phyloP scores from a whole-genome alignment of 164 flowering plant genomes.

The Piper longum region DNA sequence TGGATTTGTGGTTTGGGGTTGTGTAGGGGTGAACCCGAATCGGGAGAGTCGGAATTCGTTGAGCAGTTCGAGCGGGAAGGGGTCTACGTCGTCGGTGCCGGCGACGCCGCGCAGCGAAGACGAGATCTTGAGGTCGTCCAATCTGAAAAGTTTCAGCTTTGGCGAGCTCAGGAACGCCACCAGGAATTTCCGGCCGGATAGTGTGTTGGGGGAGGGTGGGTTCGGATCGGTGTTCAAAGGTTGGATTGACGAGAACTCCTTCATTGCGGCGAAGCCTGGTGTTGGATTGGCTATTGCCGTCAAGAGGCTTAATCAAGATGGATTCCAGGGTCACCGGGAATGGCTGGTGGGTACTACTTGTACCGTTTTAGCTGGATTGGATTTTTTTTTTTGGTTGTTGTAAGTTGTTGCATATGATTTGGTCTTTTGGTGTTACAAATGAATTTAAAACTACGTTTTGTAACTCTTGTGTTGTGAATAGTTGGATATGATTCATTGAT shows the following conservation, averaged over 20 bases:
- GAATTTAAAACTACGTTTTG: no score
- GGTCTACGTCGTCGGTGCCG: slow-evolving; percentile 21
- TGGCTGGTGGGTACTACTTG: slow-evolving; percentile 56
- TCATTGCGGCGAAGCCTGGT: slow-evolving; percentile 53
- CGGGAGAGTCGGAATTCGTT: slow-evolving; percentile 19
- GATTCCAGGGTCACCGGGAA: slow-evolving; percentile 69
- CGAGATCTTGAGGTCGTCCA: slow-evolving; percentile 51
- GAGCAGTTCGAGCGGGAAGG: slow-evolving; percentile 30
- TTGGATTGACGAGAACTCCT: slow-evolving; percentile 62
- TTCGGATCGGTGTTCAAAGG: slow-evolving; percentile 84
- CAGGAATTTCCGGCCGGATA: slow-evolving; percentile 78
- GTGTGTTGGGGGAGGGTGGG: slow-evolving; percentile 86
- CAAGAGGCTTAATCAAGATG: slow-evolving; percentile 65
- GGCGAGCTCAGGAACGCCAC: slow-evolving; percentile 55
- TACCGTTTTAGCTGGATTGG: background rate
- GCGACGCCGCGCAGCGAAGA: slow-evolving; percentile 47
- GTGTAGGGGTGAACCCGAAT: slow-evolving; percentile 24
- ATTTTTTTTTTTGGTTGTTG: background rate
- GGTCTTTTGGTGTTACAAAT: no score
- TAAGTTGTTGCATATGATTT: background rate
- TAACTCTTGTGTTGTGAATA: no score
- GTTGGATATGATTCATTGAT: no score
- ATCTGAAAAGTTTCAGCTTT: slow-evolving; percentile 50
- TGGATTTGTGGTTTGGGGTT: background rate
- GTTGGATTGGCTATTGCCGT: slow-evolving; percentile 68